Evolutionary conservation across 2,329 filamentous ascomycete species (phyloP).

Genomic region (Ophiostoma quercus): DNA sequence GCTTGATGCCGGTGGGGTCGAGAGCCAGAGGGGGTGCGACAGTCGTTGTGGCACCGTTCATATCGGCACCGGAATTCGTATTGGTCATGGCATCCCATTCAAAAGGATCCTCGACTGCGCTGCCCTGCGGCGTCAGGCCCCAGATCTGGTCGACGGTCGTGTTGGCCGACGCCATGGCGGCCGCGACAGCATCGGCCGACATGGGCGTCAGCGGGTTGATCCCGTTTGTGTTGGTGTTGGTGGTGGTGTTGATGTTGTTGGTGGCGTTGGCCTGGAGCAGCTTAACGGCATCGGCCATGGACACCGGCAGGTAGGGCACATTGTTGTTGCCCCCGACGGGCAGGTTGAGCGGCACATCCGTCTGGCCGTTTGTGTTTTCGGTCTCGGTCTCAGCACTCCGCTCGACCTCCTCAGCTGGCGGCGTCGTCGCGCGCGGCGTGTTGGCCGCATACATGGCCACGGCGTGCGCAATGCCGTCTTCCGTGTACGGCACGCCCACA

Average conservation of each 20-base stretch:
- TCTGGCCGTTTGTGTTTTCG: background rate
- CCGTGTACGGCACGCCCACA: conserved; percentile 28
- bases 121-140: conserved; percentile 43
- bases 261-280: background rate
- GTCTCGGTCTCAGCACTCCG: conserved; percentile 19
- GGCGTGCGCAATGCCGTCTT: conserved; percentile 27
- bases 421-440: conserved; percentile 40
- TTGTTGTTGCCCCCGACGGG: conserved; percentile 9
- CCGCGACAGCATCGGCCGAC: background rate
- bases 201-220: background rate
- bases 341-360: conserved; percentile 3
- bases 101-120: conserved; percentile 42
- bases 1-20: conserved; percentile 33
- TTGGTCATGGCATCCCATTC: conserved; percentile 47
- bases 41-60: no score
- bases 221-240: background rate
- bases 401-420: conserved; percentile 43
- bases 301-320: conserved; percentile 2
- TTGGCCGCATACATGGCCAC: conserved; percentile 25
- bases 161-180: conserved; percentile 33
- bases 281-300: conserved; percentile 9
- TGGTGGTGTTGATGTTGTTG: conserved; percentile 2
- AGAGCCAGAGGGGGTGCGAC: no score
- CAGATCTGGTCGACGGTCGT: conserved; percentile 36
- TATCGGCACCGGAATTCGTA: no score